phyloP scores from a whole-genome alignment of 2,329 filamentous ascomycete genomes.

The Massarina eburnea region DNA sequence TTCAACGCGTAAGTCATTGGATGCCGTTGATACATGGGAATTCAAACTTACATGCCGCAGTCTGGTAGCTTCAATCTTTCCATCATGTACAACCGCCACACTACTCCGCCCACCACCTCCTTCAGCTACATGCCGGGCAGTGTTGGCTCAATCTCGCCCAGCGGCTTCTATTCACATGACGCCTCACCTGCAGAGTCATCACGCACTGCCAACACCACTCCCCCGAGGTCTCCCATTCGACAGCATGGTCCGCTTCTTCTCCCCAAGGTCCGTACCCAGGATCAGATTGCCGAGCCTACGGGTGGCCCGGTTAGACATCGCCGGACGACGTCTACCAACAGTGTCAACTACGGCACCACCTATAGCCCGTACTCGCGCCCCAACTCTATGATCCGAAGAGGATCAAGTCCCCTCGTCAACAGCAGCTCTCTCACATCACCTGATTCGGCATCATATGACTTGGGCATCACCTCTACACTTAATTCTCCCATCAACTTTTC shows the following conservation, averaged over 20 bases:
- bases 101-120: constrained; percentile 47
- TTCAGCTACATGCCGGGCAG: constrained; percentile 43
- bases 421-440: constrained; percentile 49
- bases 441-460: constrained; percentile 45
- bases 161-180: constrained; percentile 65
- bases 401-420: constrained; percentile 47
- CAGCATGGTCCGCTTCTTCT: constrained; percentile 79
- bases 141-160: constrained; percentile 55
- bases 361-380: constrained; percentile 55
- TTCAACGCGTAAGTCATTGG: constrained; percentile 35
- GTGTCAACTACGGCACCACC: constrained; percentile 37
- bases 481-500: constrained; percentile 65
- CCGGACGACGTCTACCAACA: constrained; percentile 56
- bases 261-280: constrained; percentile 83
- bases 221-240: constrained; percentile 70
- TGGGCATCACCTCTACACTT: constrained; percentile 49
- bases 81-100: constrained; percentile 48
- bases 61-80: constrained; percentile 40
- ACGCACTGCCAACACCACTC: constrained; percentile 69
- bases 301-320: constrained; percentile 59
- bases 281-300: constrained; percentile 70
- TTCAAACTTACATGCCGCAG: constrained; percentile 21
- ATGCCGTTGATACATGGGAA: constrained; percentile 4
- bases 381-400: constrained; percentile 48
- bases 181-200: constrained; percentile 67